Evolutionary conservation across 148 eudicot species (phyloP), one percentile per base, ranked within the genome.

Genomic region (Vaccinium vitisidaea): DNA sequence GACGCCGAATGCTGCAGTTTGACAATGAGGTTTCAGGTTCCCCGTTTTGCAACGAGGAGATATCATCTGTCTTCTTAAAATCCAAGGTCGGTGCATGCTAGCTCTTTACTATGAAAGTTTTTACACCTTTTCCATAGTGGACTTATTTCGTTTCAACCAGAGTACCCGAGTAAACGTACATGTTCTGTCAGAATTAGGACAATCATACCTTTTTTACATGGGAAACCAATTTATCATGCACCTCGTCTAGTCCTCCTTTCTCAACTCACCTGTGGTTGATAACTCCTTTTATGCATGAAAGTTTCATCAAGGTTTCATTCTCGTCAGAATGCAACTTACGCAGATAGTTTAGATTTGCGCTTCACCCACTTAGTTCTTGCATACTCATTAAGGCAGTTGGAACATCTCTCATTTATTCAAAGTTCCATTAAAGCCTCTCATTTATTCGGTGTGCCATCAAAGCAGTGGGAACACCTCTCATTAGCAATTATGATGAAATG

Each of bases 1-100:
- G 99, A 86, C 93, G 97, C 19, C 87, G 98, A 52, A 90, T 91
- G 87, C 90, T 96, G 77, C 94, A 93, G 82, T 96, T 96, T 83
- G 87, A 89, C 36, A 71, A 86, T 84, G 92, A 90, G 77, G 87
- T 76, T 63, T 58, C 86, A 70, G 86, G 85, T 79, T 81, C 88
- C 43, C 85, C 90, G 6, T 71, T 88, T 83, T 86, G 86, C 73
- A 82, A 74, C 78, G 94, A 92, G 80, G 95, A 88, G 32, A 86
- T 88, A 15, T 74, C 94, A 59, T 86, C 91, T 56, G 76, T 88
- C 25, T 90, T 92, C 85, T 87, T 96, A 79, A 92, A 92, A 89
- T 91, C 98, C 53, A 91, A 92, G 97, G 97, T 96, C 63, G 80
- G 89, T 84, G 53, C 65, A 55, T 65, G 23, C 73, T 27, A 80